Evolutionary conservation across 768 basidiomycete species (phyloP).

Genomic region (Amanita inopinata): DNA sequence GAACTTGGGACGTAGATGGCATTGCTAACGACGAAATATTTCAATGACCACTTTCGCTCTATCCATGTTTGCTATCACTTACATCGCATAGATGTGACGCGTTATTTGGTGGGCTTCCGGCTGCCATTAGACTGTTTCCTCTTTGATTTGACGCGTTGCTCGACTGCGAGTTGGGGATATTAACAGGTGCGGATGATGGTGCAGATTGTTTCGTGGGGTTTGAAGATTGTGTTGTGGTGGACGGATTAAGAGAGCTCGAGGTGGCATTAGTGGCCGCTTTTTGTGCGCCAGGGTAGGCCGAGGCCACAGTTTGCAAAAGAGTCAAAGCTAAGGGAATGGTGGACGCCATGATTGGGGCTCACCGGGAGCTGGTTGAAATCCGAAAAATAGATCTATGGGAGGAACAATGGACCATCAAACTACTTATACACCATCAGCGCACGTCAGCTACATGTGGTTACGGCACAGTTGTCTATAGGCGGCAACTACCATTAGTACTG

Average conservation of each 20-base stretch:
- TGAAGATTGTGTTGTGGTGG: constrained; percentile 18
- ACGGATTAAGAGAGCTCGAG: constrained; percentile 13
- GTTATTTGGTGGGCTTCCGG: constrained; percentile 21
- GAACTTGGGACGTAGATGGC: constrained; percentile 46
- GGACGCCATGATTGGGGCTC: constrained; percentile 24
- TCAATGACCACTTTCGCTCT: not conserved
- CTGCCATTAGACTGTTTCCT: constrained; percentile 11
- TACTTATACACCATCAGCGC: constrained; percentile 7
- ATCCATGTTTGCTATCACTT: constrained; percentile 12
- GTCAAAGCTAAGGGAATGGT: constrained; percentile 37
- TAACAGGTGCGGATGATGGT: constrained; percentile 23
- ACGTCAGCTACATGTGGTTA: constrained; percentile 5
- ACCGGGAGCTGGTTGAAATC: constrained; percentile 7
- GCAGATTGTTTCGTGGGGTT: constrained; percentile 18
- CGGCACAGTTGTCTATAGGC: constrained; percentile 1
- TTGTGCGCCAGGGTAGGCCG: constrained; percentile 24
- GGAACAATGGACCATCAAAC: constrained; percentile 7
- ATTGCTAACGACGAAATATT: constrained; percentile 29
- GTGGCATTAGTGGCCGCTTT: constrained; percentile 17
- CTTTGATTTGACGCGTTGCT: constrained; percentile 11
- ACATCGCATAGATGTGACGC: constrained; percentile 42
- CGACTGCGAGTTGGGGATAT: constrained; percentile 19
- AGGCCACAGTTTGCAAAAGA: constrained; percentile 28
- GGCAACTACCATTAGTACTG: not conserved
- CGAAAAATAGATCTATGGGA: constrained; percentile 8